Percentiles rank a stretch among this genome's conserved stretches.
Evolutionary conservation across 208 protist species (phyloP).

Genomic region (Crithidia brevicula): DNA sequence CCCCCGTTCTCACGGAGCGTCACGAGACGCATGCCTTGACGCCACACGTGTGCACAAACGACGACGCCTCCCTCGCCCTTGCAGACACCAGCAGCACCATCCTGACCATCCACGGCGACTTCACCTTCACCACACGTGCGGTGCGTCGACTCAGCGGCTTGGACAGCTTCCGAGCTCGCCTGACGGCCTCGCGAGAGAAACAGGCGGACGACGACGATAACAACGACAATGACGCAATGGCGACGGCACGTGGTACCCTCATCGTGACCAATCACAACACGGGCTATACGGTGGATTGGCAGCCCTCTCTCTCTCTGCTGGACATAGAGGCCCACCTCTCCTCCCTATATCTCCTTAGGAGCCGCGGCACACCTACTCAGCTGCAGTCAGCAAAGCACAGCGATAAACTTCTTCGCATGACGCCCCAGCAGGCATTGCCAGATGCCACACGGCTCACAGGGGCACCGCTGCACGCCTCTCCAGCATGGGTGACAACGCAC

Average conservation of each 20-base stretch:
- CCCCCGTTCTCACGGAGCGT: not conserved
- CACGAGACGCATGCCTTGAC: not conserved
- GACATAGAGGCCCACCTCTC: not conserved
- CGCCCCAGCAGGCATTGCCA: not conserved
- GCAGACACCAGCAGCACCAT: not conserved
- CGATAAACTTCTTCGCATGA: not conserved
- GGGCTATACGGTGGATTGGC: constrained; percentile 13
- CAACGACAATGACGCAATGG: not conserved
- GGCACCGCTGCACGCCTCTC: not conserved
- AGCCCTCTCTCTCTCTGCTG: not conserved
- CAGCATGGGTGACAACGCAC: not conserved
- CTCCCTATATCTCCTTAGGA: not conserved
- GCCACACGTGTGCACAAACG: not conserved
- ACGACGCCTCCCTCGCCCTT: not conserved
- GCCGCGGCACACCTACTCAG: not conserved
- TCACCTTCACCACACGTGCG: constrained; percentile 5
- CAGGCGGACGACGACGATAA: not conserved
- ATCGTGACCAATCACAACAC: constrained; percentile 2
- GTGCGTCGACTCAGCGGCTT: not conserved
- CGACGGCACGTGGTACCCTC: constrained; percentile 2
- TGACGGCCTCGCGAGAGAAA: too few species aligned
- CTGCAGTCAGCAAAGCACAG: not conserved
- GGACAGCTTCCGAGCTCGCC: too few species aligned
- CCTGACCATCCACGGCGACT: constrained; percentile 15
- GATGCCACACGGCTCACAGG: too few species aligned